These are phyloP conservation scores for Vitis hybrid DNA, from an alignment of 177 flowering plant genomes.

Conservation along the genomic window DNA sequence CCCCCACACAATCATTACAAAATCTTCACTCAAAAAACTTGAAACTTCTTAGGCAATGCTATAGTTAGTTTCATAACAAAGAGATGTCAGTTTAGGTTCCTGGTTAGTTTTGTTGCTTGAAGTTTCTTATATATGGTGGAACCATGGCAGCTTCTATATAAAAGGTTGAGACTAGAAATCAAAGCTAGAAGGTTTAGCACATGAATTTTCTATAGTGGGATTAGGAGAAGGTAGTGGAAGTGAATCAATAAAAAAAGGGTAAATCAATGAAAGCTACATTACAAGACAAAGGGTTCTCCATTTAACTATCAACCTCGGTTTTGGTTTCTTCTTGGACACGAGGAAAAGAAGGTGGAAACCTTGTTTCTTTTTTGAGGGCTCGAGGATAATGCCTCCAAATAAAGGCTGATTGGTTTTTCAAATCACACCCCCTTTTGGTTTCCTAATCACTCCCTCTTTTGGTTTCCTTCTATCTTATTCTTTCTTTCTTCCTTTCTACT, in stretches of 20 bases:
- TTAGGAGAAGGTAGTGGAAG: neutral
- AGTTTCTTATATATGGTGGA: neutral
- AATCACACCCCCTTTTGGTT: neutral
- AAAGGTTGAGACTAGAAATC: too few relatives aligned
- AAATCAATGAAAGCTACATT: neutral
- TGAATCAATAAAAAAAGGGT: constrained; percentile 2
- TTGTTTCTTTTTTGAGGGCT: constrained; percentile 35
- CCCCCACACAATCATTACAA: too few relatives aligned
- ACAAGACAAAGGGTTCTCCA: constrained; percentile 16
- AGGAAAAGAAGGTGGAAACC: constrained; percentile 5
- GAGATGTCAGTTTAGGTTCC: too few relatives aligned
- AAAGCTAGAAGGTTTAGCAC: neutral
- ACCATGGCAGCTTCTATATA: neutral
- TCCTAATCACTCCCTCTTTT: neutral
- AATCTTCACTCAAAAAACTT: too few relatives aligned
- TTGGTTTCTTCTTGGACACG: constrained; percentile 13
- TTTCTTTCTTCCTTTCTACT: neutral
- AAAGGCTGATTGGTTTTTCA: constrained; percentile 3
- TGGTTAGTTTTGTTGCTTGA: too few relatives aligned
- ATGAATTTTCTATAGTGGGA: neutral
- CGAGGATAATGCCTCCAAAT: constrained; percentile 36
- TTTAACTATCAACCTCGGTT: constrained; percentile 15
- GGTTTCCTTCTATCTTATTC: neutral
- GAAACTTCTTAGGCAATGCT: too few relatives aligned
- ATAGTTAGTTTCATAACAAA: neutral